These are phyloP conservation scores for Fusarium avenaceum DNA, from an alignment of 2,329 filamentous ascomycete species.

Conservation along the genomic window DNA sequence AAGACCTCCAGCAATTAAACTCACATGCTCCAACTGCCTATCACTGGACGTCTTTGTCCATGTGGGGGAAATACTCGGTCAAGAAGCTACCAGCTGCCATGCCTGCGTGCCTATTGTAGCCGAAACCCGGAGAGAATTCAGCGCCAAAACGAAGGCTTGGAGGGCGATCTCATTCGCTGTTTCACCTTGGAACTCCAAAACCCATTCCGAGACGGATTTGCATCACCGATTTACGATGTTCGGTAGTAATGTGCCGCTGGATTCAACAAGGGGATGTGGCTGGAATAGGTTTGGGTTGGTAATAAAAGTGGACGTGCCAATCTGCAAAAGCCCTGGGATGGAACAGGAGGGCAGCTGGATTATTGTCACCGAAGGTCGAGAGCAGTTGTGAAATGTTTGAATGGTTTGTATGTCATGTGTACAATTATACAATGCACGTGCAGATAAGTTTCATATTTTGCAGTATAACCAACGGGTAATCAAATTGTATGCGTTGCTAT, in stretches of 20 bases:
- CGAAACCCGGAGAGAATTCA: constrained; percentile 39
- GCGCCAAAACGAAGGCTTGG: not conserved
- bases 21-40: constrained; percentile 1
- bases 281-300: constrained; percentile 41
- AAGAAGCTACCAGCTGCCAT: constrained; percentile 20
- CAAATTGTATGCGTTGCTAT: too few species aligned
- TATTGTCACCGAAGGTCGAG: constrained; percentile 37
- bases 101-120: constrained; percentile 32
- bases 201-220: constrained; percentile 34
- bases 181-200: constrained; percentile 30
- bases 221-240: constrained; percentile 30
- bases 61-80: constrained; percentile 33
- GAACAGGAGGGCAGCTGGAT: constrained; percentile 28
- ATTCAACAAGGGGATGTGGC: not conserved
- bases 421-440: not conserved
- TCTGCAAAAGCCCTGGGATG: constrained; percentile 19
- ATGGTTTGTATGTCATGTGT: constrained; percentile 6
- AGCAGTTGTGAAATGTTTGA: constrained; percentile 24
- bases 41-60: constrained; percentile 32
- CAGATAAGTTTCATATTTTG: too few species aligned
- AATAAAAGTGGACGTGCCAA: constrained; percentile 35
- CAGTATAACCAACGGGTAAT: too few species aligned
- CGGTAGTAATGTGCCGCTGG: constrained; percentile 47
- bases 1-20: constrained; percentile 5
- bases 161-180: constrained; percentile 27